Evolutionary conservation across 352 stramenopile genomes (phyloP), one percentile per base, ranked within the genome.

Genomic region (Globisporangium mamillatum): DNA sequence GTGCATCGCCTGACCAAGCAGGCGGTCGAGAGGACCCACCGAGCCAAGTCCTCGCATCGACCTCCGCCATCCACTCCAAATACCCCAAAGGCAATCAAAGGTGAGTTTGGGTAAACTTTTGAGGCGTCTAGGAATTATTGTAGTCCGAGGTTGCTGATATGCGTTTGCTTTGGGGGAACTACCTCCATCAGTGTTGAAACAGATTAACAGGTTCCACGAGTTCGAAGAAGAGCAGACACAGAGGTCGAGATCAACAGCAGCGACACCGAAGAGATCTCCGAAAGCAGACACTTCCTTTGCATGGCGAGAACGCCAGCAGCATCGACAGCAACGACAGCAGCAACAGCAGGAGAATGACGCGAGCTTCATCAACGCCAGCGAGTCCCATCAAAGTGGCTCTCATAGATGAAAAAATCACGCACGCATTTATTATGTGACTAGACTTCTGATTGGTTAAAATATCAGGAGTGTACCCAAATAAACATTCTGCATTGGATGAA

Each of bases 1-100:
- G 75, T 79, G 34, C 75, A 77, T 12, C 69, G 66, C 55, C 67
- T 81, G 70, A 72, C 69, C 27, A 41, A 60, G 16, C 41, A 64
- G 12, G 69, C 75, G 34, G 69, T 78, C 38, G 75, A 78, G 46
- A 69, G 70, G 61, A 66, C 60, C 34, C 41, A 48, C 41, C 69
- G 73, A 38, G 60, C 46, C 14, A 67, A 54, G 3, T 4, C 55
- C 16, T 58, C 68, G 20, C 63, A 57, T 27, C 71, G 66, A 20
- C 34, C 52, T 3, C 70, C 68, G 18, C 63, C 71, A 1, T n/a
- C 71, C 38, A 72, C 71, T 56, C 68, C 65, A 38, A 71, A 44
- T 22, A 74, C 75, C 24, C 66, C 34, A 77, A 71, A 64, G 70
- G 66, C n/a, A 56, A 14, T 44, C 1, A 41, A 36, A 44, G 16